Base-by-base conservation (phyloP, 2,329 filamentous ascomycete species). In the Metarhizium anisopliae region DNA sequence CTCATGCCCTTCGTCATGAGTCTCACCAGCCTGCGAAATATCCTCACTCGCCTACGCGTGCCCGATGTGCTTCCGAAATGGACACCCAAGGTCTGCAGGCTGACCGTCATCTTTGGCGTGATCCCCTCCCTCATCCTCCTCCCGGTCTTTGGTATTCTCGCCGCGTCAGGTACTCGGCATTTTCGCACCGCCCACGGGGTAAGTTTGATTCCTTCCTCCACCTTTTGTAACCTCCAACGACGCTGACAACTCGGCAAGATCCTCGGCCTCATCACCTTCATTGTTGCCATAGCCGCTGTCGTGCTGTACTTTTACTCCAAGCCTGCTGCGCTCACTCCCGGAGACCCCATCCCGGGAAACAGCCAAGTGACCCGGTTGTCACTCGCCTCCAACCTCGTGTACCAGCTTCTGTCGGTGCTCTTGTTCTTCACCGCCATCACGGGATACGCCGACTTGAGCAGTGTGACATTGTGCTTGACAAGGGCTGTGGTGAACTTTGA, bases 141-240 rank as follows among this genome's bases (percentile, higher is more conserved):
- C 6, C 50, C 68, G 25, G 47, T 69, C 8, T 66, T 68, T 29
- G 68, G 68, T 16, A 29, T 60, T 14, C 47, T 70, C 7, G 52
- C 62, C 1, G 56, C 56, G 3, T 61, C 66, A 0, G 59, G 59
- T 8, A 54, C 25, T 25, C 25, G 51, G 2, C 64, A 70, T 42
- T 68, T 70, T 56, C 58, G 60, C 8, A 66, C 64, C 4, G 57
- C 62, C 2, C 68, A 71, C 29, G 66, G 62, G 0, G 66, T 70
- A 62, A 58, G 66, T 61, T 8, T 49, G 16, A 52, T 40, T 7
- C 30, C 20, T 2, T 10, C 36, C 43, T 4, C 43, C 29, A 18
- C 7, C 2, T 6, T 36, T 18, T 10, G 32, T 18, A 42, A 20
- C 11, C 11, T 25, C 4, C 4, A 8, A 11, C 18, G 30, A 10